Conservation (phyloP, 2,329 filamentous ascomycete species). For the Talaromyces sp. region DNA sequence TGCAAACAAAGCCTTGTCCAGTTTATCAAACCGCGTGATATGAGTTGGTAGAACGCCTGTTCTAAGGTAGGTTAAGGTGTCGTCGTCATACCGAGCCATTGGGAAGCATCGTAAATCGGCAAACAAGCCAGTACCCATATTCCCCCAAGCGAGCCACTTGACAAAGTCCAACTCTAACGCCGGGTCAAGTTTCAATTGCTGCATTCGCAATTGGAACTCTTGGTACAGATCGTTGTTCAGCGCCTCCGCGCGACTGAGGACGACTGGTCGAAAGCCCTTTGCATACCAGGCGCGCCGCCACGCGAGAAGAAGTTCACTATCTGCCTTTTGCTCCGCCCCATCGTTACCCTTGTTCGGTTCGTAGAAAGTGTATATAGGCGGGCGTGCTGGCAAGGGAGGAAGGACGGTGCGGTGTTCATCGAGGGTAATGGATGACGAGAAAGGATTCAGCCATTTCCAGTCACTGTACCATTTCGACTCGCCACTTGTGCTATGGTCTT, state of each 20-base stretch:
- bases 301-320: conserved; percentile 72
- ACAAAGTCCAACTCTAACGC: conserved; percentile 65
- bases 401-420: conserved; percentile 81
- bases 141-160: conserved; percentile 88
- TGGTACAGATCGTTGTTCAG: conserved; percentile 76
- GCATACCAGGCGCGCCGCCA: conserved; percentile 97
- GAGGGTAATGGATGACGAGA: conserved; percentile 72
- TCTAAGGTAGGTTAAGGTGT: conserved; percentile 66
- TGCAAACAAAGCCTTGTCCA: conserved; percentile 68
- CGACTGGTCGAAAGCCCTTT: conserved; percentile 79
- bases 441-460: conserved; percentile 86
- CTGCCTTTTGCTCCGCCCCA: conserved; percentile 61
- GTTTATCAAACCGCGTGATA: conserved; percentile 63
- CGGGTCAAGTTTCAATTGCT: conserved; percentile 49
- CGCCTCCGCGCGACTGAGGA: conserved; percentile 74
- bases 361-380: conserved; percentile 86
- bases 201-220: conserved; percentile 50
- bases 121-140: conserved; percentile 79
- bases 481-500: conserved; percentile 72
- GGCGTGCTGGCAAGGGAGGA: conserved; percentile 65
- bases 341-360: conserved; percentile 63
- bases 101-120: conserved; percentile 75
- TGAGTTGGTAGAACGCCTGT: conserved; percentile 68
- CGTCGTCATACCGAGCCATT: conserved; percentile 71
- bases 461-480: conserved; percentile 81